Conservation (phyloP, 495 filamentous ascomycete genomes). For the Neurospora intermedia region DNA sequence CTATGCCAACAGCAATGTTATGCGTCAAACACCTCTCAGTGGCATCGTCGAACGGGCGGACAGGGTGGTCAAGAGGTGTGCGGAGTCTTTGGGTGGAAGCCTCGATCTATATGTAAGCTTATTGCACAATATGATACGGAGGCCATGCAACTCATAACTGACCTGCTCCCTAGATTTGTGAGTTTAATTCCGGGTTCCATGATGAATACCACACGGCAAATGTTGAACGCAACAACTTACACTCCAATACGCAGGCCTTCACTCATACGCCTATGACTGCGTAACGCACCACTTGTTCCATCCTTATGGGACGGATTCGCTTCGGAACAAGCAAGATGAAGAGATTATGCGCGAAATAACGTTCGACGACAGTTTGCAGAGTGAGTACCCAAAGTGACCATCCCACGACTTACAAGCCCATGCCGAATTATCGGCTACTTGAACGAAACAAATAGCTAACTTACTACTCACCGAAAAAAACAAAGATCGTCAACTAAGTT, state of each 20-base stretch:
- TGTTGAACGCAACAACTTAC: neutral
- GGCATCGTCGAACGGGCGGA: conserved; percentile 44
- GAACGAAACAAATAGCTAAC: neutral
- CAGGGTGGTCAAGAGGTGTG: conserved; percentile 41
- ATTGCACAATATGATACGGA: neutral
- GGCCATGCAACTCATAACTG: neutral
- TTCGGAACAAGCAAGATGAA: conserved; percentile 38
- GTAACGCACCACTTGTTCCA: conserved; percentile 56
- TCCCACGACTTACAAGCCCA: neutral
- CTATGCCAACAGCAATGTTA: conserved; percentile 57
- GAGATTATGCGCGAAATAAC: conserved; percentile 55
- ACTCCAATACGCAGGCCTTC: conserved; percentile 17
- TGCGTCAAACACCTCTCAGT: conserved; percentile 38
- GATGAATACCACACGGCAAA: neutral
- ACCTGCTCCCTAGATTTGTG: neutral
- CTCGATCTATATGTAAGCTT: conserved; percentile 49
- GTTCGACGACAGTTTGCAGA: conserved; percentile 53
- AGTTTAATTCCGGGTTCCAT: neutral
- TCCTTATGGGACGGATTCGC: conserved; percentile 47
- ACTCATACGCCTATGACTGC: conserved; percentile 57
- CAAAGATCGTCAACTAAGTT: conserved; percentile 31
- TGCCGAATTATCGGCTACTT: neutral
- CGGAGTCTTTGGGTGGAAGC: conserved; percentile 26
- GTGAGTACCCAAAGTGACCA: conserved; percentile 23
- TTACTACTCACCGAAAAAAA: neutral